These are phyloP conservation scores for Omphalotus guepiniiformis DNA, from an alignment of 768 basidiomycete genomes.

Conservation along the genomic window DNA sequence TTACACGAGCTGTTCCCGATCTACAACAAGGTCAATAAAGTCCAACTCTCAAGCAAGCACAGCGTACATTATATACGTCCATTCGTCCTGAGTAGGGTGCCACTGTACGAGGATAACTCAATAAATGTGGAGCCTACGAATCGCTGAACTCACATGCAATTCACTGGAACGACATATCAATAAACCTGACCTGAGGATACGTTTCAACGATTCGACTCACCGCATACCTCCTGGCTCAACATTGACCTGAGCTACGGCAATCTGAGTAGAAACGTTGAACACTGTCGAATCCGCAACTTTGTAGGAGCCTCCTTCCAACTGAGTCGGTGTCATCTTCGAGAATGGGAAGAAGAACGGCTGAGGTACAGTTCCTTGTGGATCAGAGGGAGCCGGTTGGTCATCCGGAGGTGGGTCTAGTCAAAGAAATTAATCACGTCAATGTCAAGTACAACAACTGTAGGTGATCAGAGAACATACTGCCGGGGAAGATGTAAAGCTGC, in stretches of 20 bases:
- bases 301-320: constrained; percentile 42
- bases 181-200: too few relatives aligned
- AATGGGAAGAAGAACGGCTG: constrained; percentile 46
- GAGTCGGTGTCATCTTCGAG: constrained; percentile 42
- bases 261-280: constrained; percentile 47
- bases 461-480: constrained; percentile 22
- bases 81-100: constrained; percentile 57
- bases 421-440: too few relatives aligned
- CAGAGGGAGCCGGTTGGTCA: constrained; percentile 29
- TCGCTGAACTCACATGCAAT: constrained; percentile 35
- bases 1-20: constrained; percentile 50
- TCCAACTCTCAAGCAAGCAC: constrained; percentile 1
- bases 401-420: constrained; percentile 29
- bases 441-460: neutral
- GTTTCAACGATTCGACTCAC: constrained; percentile 18
- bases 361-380: constrained; percentile 43
- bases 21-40: constrained; percentile 22
- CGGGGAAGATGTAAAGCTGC: constrained; percentile 53
- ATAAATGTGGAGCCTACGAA: neutral
- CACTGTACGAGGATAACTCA: constrained; percentile 36
- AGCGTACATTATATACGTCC: constrained; percentile 49
- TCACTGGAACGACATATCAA: constrained; percentile 30
- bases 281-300: constrained; percentile 49
- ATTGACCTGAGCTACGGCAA: constrained; percentile 55
- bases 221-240: constrained; percentile 55